Evolutionary conservation across 306 rosid genomes (phyloP).

Genomic region (Fragaria iinumae): DNA sequence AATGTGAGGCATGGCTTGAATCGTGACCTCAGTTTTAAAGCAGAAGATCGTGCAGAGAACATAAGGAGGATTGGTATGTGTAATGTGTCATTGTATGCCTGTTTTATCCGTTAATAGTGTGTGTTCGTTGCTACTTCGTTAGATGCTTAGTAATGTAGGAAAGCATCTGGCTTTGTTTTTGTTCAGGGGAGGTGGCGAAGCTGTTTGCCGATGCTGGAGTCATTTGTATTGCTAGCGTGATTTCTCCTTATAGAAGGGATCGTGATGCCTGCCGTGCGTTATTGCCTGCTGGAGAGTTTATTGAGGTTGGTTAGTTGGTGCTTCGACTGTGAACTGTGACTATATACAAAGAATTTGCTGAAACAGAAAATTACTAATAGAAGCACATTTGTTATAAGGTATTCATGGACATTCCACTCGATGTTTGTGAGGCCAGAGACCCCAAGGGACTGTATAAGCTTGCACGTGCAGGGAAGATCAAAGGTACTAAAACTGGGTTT

Average conservation of each 20-base stretch:
- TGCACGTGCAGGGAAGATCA: conserved; percentile 74
- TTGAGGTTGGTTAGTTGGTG: conserved; percentile 79
- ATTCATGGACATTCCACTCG: conserved; percentile 80
- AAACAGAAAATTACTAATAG: background rate
- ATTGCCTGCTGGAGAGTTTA: conserved; percentile 75
- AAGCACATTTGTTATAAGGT: conserved; percentile 52
- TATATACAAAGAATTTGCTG: background rate
- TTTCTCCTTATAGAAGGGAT: conserved; percentile 82
- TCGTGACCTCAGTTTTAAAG: conserved; percentile 78
- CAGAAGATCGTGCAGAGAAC: conserved; percentile 99
- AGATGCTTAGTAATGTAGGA: background rate
- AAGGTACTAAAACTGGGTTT: conserved; percentile 36
- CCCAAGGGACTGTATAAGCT: conserved; percentile 76
- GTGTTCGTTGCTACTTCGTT: background rate
- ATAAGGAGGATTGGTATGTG: conserved; percentile 84
- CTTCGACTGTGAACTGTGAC: background rate
- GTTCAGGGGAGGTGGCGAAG: conserved; percentile 93
- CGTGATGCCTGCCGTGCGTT: conserved; percentile 86
- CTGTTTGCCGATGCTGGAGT: conserved; percentile 91
- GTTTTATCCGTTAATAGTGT: background rate
- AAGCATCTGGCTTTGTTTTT: conserved; percentile 7
- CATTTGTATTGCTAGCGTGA: conserved; percentile 82
- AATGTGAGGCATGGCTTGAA: conserved; percentile 94
- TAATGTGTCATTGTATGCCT: background rate
- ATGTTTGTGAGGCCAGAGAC: conserved; percentile 89